phyloP scores from a whole-genome alignment of 2,329 filamentous ascomycete species.

The Colletotrichum viniferum region DNA sequence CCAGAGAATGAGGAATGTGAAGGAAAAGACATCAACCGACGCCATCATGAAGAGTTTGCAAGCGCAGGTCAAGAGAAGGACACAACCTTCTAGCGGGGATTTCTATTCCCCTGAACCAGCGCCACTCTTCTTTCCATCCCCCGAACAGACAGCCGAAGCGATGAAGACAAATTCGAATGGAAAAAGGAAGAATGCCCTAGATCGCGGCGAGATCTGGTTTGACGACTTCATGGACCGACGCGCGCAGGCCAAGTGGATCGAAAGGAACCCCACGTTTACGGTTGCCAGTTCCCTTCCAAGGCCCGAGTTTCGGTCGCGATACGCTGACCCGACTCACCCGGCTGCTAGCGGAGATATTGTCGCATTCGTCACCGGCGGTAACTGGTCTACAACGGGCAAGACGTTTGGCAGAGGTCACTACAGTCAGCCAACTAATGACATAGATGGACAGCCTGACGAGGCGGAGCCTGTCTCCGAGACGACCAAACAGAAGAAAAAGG shows the following conservation, averaged over 20 bases:
- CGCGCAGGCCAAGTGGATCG: neutral
- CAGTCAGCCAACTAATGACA: neutral
- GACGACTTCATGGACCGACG: neutral
- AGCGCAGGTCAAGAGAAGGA: neutral
- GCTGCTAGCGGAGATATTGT: neutral
- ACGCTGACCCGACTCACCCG: neutral
- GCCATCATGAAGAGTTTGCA: neutral
- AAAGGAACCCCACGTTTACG: neutral
- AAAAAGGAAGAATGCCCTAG: slow-evolving; percentile 21
- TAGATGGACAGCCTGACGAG: neutral
- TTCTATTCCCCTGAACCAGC: slow-evolving; percentile 51
- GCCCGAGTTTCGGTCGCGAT: neutral
- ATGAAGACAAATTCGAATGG: slow-evolving; percentile 16
- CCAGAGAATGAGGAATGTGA: neutral
- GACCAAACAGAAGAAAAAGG: neutral
- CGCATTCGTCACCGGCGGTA: neutral
- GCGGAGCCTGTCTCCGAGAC: neutral
- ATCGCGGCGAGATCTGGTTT: neutral
- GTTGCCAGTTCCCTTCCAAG: neutral
- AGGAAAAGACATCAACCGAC: neutral
- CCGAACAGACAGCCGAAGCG: slow-evolving; percentile 34
- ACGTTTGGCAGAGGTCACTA: neutral
- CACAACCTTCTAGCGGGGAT: slow-evolving; percentile 24
- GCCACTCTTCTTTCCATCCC: slow-evolving; percentile 50
- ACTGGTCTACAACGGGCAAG: neutral